A percentile compares a stretch with the other conserved stretches of the same genome.
phyloP scores from a whole-genome alignment of 2,329 filamentous ascomycete genomes.

The Scolecobasidium constrictum region DNA sequence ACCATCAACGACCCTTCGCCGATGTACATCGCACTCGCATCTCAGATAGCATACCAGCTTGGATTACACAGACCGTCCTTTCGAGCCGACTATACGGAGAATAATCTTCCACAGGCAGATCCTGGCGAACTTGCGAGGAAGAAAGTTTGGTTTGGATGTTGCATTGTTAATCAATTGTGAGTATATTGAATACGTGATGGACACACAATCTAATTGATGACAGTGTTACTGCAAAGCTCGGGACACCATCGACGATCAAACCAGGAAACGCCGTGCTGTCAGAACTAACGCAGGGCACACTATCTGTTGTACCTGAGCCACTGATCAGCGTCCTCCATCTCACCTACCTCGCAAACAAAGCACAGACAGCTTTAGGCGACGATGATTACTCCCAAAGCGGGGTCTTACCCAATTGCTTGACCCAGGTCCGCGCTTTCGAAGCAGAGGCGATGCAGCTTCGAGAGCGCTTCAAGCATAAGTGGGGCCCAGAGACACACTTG shows the following conservation, averaged over 20 bases:
- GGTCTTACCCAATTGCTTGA: not conserved
- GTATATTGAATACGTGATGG: too few species aligned
- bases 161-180: not conserved
- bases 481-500: not conserved
- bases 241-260: not conserved
- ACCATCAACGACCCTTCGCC: not conserved
- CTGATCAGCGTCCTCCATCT: not conserved
- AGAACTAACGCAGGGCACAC: not conserved
- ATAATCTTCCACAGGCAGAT: not conserved
- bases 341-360: not conserved
- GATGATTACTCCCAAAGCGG: not conserved
- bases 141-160: not conserved
- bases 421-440: not conserved
- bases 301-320: not conserved
- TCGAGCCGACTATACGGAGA: not conserved
- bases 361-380: not conserved
- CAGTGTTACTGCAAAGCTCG: not conserved
- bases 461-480: not conserved
- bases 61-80: not conserved
- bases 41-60: not conserved
- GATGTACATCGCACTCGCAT: not conserved
- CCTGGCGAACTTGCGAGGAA: not conserved
- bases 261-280: not conserved
- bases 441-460: not conserved
- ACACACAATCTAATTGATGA: too few species aligned